phyloP scores from a whole-genome alignment of 2,329 filamentous ascomycete species.

The Hypoxylon sp. region DNA sequence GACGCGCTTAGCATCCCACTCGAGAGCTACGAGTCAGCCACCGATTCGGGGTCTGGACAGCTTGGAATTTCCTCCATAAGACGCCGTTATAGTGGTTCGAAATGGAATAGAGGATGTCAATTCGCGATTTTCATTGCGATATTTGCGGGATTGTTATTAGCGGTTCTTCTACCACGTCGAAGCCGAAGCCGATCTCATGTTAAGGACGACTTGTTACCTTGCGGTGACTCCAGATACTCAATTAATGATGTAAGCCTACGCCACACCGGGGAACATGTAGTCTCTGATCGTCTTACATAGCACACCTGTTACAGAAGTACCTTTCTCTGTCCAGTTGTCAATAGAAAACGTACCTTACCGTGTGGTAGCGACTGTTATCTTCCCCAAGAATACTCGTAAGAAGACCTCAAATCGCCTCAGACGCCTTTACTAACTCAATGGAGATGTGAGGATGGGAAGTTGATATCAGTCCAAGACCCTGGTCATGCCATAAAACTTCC shows the following conservation, averaged over 20 bases:
- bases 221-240: constrained; percentile 41
- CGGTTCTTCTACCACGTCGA: constrained; percentile 29
- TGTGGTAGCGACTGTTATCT: constrained; percentile 48
- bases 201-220: constrained; percentile 36
- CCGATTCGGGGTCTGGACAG: constrained; percentile 7
- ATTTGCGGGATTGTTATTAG: constrained; percentile 37
- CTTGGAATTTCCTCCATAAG: constrained; percentile 12
- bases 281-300: constrained; percentile 19
- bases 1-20: constrained; percentile 43
- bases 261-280: not conserved
- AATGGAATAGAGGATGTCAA: constrained; percentile 21
- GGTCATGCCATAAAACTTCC: constrained; percentile 8
- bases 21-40: constrained; percentile 27
- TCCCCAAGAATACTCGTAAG: constrained; percentile 45
- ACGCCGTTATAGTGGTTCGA: constrained; percentile 3
- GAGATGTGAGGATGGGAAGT: constrained; percentile 29
- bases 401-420: not conserved
- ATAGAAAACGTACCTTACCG: constrained; percentile 44
- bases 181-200: constrained; percentile 1
- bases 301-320: constrained; percentile 46
- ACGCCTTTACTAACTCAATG: constrained; percentile 6
- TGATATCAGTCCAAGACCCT: constrained; percentile 20
- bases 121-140: constrained; percentile 23
- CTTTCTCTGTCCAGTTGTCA: constrained; percentile 48
- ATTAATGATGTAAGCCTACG: constrained; percentile 39